Evolutionary conservation across 106 monocot genomes (phyloP).

Genomic region (Dioscorea alata): DNA sequence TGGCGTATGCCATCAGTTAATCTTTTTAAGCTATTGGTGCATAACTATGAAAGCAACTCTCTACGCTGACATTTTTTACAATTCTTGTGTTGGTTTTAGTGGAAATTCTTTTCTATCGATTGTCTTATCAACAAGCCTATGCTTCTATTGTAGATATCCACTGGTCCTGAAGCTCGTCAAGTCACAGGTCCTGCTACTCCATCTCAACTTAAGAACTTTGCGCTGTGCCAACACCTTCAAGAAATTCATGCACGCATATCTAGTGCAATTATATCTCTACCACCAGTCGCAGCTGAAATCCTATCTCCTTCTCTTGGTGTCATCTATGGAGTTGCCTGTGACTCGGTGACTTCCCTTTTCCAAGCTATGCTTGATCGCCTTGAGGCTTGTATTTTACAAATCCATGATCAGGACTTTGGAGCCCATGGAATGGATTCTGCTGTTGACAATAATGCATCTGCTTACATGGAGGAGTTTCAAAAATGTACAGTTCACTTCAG

Average conservation of each 20-base stretch:
- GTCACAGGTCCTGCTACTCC: slow-evolving; percentile 69
- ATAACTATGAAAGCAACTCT: too few species aligned
- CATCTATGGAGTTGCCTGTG: slow-evolving; percentile 76
- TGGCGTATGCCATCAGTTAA: too few species aligned
- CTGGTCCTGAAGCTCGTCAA: slow-evolving; percentile 91
- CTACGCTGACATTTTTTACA: too few species aligned
- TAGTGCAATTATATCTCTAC: slow-evolving; percentile 37
- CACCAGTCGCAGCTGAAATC: slow-evolving; percentile 46
- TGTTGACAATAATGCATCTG: slow-evolving; percentile 61
- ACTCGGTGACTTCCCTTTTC: slow-evolving; percentile 76
- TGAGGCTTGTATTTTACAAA: slow-evolving; percentile 67
- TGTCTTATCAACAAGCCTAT: too few species aligned
- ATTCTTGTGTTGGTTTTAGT: too few species aligned
- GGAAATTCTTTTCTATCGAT: too few species aligned
- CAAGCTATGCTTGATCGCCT: slow-evolving; percentile 84
- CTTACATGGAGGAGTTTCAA: slow-evolving; percentile 90
- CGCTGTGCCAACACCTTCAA: slow-evolving; percentile 83
- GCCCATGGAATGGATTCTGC: slow-evolving; percentile 32
- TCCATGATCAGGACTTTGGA: slow-evolving; percentile 80
- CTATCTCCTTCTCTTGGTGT: slow-evolving; percentile 67
- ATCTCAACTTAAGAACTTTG: slow-evolving; percentile 83
- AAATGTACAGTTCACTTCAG: slow-evolving; percentile 60
- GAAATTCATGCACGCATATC: slow-evolving; percentile 72
- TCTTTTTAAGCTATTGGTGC: too few species aligned
- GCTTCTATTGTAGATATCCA: slow-evolving; percentile 44